Base-by-base conservation (phyloP, 202 grass and related monocot species). In the Eragrostis tef region DNA sequence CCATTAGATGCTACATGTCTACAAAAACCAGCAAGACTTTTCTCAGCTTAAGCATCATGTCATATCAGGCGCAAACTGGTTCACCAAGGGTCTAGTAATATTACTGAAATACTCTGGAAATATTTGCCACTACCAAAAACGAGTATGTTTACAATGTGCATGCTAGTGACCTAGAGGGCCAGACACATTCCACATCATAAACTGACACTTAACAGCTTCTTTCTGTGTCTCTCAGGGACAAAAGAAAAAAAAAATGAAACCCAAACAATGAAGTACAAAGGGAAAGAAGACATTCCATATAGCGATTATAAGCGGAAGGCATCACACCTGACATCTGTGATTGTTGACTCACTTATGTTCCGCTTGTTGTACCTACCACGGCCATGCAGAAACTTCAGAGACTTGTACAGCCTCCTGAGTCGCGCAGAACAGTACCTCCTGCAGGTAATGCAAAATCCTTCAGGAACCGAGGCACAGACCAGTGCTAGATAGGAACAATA, bases 331-430 rank as follows among this genome's bases (percentile, higher is more conserved):
- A 93, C 92, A 73, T 98, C 95, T 22, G 90, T 91, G 24, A 98
- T 73, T 31, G 92, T 95, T 14, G 95, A 81, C 82, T 94, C 95
- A 9, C 85, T 93, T 79, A 98, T 91, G 67, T 84, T 83, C 84
- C 63, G 91, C 78, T 78, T 89, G 42, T 77, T 95, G 65, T 88
- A 98, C 89, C 93, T 94, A 70, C 95, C 95, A 83, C 90, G 90
- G 56, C 95, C 95, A 89, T 98, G 95, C 47, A 88, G 75, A 81
- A 98, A 94, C 71, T 98, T 98, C 11, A 98, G 83, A 73, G 92
- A 94, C 60, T 95, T 98, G 74, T 98, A 94, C 48, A 98, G 53
- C 86, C 95, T 89, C 87, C 95, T 93, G 46, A 95, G 86, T 68
- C 92, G 88, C 15, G 90, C 88, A 34, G 92, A 88, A 61, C 95